Percentiles rank a stretch among this genome's conserved stretches.
Evolutionary conservation across 495 filamentous ascomycete species (phyloP).

Genomic region (Sporormia fimetaria): DNA sequence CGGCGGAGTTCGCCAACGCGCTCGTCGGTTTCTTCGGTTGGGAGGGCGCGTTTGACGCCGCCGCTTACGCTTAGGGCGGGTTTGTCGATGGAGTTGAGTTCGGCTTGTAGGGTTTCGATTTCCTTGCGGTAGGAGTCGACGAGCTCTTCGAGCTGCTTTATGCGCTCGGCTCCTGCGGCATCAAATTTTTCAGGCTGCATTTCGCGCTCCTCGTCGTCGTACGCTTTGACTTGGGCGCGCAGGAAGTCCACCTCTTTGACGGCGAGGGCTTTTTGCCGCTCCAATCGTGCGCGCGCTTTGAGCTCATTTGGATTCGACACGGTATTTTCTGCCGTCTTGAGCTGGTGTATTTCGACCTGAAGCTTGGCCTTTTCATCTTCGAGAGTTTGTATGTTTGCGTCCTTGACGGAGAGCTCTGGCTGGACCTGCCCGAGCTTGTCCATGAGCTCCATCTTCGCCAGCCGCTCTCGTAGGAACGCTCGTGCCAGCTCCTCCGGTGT

Average conservation of each 20-base stretch:
- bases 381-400: slow-evolving; percentile 59
- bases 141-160: slow-evolving; percentile 70
- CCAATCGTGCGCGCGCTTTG: slow-evolving; percentile 56
- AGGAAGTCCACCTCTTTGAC: slow-evolving; percentile 89
- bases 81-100: slow-evolving; percentile 48
- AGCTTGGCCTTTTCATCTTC: slow-evolving; percentile 56
- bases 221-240: slow-evolving; percentile 81
- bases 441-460: slow-evolving; percentile 64
- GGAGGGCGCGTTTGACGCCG: slow-evolving; percentile 48
- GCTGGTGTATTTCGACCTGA: slow-evolving; percentile 56
- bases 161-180: slow-evolving; percentile 59
- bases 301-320: slow-evolving; percentile 34
- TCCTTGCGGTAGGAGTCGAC: slow-evolving; percentile 86
- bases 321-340: slow-evolving; percentile 40
- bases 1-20: slow-evolving; percentile 71
- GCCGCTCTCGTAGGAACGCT: slow-evolving; percentile 66
- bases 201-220: slow-evolving; percentile 78
- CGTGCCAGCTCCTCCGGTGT: slow-evolving; percentile 81
- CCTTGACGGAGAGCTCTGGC: slow-evolving; percentile 69
- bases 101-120: slow-evolving; percentile 57
- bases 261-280: slow-evolving; percentile 73
- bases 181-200: slow-evolving; percentile 71
- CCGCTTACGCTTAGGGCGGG: slow-evolving; percentile 31
- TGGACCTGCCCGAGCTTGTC: slow-evolving; percentile 68
- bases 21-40: slow-evolving; percentile 55